Conservation (phyloP, 768 basidiomycete genomes). For the Tephrocybe sp. region DNA sequence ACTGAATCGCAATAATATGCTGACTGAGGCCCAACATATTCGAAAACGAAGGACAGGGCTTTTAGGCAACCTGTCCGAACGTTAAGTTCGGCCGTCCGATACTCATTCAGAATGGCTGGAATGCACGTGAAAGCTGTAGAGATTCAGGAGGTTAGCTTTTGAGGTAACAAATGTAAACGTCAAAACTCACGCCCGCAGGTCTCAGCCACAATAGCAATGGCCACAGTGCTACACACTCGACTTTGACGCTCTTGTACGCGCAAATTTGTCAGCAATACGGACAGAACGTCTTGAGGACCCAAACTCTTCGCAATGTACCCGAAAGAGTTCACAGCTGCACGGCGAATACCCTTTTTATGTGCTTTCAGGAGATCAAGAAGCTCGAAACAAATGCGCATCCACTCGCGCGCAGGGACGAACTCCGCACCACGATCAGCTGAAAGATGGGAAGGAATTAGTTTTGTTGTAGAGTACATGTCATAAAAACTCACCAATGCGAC, state of each 20-base stretch:
- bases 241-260: slow-evolving; percentile 99
- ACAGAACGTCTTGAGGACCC: slow-evolving; percentile 97
- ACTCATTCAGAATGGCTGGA: slow-evolving; percentile 97
- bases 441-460: neutral
- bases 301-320: slow-evolving; percentile 99
- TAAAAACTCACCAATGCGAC: slow-evolving; percentile 73
- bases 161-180: neutral
- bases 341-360: slow-evolving; percentile 98
- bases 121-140: slow-evolving; percentile 90
- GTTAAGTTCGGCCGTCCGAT: slow-evolving; percentile 96
- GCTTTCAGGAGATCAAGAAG: slow-evolving; percentile 95
- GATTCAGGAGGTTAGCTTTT: slow-evolving; percentile 1
- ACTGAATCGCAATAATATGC: slow-evolving; percentile 97
- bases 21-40: slow-evolving; percentile 97
- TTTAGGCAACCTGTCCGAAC: slow-evolving; percentile 99
- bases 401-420: slow-evolving; percentile 97
- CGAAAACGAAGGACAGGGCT: slow-evolving; percentile 97
- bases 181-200: slow-evolving; percentile 72
- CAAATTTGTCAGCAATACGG: slow-evolving; percentile 92
- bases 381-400: slow-evolving; percentile 99
- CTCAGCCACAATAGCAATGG: slow-evolving; percentile 94
- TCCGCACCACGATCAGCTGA: slow-evolving; percentile 96
- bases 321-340: slow-evolving; percentile 98
- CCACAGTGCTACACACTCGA: slow-evolving; percentile 97
- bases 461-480: neutral